Base-by-base conservation (phyloP, 768 basidiomycete genomes). In the Boletellus ananas region DNA sequence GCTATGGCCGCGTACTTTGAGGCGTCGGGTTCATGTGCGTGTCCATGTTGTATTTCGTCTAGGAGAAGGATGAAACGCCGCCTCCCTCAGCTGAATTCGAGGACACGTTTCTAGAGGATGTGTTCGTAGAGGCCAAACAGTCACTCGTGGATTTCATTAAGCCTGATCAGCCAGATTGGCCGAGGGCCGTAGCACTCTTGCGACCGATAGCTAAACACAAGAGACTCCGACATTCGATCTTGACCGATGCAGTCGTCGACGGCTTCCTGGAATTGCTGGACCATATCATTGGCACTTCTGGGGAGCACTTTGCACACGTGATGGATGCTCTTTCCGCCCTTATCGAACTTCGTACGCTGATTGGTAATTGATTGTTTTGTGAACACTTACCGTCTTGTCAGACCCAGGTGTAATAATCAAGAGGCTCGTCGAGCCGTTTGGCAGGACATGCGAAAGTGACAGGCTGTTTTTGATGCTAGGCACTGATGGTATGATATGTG, bases 321-420 rank as follows among this genome's bases (percentile, higher is more conserved):
- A 58, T 58, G 57, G 55, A 56, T 34, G 57, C 44, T 34, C 57
- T 58, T 37, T 49, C 37, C 16, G 52, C 45, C 18, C 55, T 58
- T 13, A 34, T 52, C 21, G 43, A 52, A 43, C 29, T 46, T 43
- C 41, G 57, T 58, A 43, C 17, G 51, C 18, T 33, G 11, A 7
- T 9, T 18, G 2, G 17, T 11, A 13, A 12, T 25, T 25, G 7
- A 7, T 36, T 16, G 4, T 21, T n/a, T 12, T 6, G 14, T 10
- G 2, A 20, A 6, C 27, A 7, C 13, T 47, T 1, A 51, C 41
- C 17, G 18, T 27, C 10, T 40, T 16, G 2, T 11, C 25, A 58
- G 57, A 52, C 20, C 51, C 48, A 1, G 29, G 40, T 17, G 34
- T 27, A 31, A 47, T 42, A 4, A 17, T 45, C 12, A 40, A 51